These are phyloP conservation scores for Cercis canadensis DNA, from an alignment of 306 rosid species.

Conservation along the genomic window DNA sequence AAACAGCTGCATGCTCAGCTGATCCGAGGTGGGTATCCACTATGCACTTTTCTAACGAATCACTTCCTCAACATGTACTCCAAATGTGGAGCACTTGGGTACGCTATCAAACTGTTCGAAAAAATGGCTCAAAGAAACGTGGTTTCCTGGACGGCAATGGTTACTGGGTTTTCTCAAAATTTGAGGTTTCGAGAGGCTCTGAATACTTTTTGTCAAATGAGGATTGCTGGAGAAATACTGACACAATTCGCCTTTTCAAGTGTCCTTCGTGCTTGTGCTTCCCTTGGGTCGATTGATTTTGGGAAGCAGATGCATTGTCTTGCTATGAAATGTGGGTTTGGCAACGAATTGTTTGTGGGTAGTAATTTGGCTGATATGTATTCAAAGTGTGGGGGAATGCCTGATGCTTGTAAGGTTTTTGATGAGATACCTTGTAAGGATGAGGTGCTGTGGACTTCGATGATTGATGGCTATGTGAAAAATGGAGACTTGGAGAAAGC, in stretches of 20 bases:
- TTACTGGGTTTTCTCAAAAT: slow-evolving; percentile 58
- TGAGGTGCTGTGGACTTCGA: slow-evolving; percentile 58
- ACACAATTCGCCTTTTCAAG: slow-evolving; percentile 60
- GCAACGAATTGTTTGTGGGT: slow-evolving; percentile 52
- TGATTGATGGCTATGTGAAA: slow-evolving; percentile 67
- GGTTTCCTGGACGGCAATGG: slow-evolving; percentile 67
- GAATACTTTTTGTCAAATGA: slow-evolving; percentile 48
- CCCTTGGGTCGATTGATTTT: slow-evolving; percentile 48
- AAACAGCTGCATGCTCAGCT: slow-evolving; percentile 65
- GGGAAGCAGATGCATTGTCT: slow-evolving; percentile 65
- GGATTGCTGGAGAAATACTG: slow-evolving; percentile 40
- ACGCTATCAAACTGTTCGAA: slow-evolving; percentile 55
- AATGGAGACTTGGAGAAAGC: slow-evolving; percentile 54
- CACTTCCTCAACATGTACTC: slow-evolving; percentile 57
- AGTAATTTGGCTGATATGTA: slow-evolving; percentile 69
- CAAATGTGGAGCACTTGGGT: slow-evolving; percentile 50
- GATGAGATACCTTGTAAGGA: slow-evolving; percentile 65
- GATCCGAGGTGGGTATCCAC: slow-evolving; percentile 42
- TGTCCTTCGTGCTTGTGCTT: slow-evolving; percentile 51
- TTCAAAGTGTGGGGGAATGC: slow-evolving; percentile 50
- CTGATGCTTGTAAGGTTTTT: slow-evolving; percentile 56
- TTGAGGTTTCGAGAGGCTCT: slow-evolving; percentile 49
- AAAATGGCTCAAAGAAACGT: slow-evolving; percentile 56
- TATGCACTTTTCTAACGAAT: slow-evolving; percentile 50
- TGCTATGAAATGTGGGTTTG: slow-evolving; percentile 49